phyloP scores from a whole-genome alignment of 1,284 basidiomycete species.

The Ceratorhiza oryzae-sativae region DNA sequence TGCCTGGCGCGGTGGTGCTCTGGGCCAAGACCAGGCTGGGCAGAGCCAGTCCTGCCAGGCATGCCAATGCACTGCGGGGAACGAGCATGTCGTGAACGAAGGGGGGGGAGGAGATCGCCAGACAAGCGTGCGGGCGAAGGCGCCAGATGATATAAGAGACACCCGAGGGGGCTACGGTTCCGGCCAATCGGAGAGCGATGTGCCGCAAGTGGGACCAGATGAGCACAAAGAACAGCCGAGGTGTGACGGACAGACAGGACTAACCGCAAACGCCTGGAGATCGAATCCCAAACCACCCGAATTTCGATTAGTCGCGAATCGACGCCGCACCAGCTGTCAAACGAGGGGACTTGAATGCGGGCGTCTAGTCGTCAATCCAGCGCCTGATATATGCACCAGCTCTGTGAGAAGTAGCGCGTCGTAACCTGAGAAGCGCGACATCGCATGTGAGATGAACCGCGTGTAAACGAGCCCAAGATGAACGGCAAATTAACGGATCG shows the following conservation, averaged over 20 bases:
- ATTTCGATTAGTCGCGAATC: background rate
- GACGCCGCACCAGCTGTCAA: background rate
- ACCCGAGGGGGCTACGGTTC: constrained; percentile 1
- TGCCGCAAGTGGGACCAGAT: constrained; percentile 8
- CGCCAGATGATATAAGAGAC: background rate
- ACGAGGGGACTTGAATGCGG: background rate
- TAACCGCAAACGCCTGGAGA: constrained; percentile 5
- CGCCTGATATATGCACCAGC: background rate
- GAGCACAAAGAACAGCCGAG: constrained; percentile 16
- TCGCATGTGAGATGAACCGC: background rate
- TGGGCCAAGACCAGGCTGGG: constrained; percentile 8
- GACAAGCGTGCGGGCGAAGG: background rate
- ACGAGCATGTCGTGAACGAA: constrained; percentile 12
- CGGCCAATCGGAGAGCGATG: background rate
- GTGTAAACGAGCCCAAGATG: background rate
- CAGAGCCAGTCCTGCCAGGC: constrained; percentile 5
- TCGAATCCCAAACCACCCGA: background rate
- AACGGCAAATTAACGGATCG: constrained; percentile 5
- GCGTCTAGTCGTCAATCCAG: too few species aligned
- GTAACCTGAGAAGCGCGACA: background rate
- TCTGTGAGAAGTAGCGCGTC: background rate
- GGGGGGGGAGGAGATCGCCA: background rate
- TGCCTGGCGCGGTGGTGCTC: background rate
- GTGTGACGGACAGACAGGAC: background rate
- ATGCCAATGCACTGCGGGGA: background rate